Conservation (phyloP, 1,284 basidiomycete species). For the Malassezia restricta region DNA sequence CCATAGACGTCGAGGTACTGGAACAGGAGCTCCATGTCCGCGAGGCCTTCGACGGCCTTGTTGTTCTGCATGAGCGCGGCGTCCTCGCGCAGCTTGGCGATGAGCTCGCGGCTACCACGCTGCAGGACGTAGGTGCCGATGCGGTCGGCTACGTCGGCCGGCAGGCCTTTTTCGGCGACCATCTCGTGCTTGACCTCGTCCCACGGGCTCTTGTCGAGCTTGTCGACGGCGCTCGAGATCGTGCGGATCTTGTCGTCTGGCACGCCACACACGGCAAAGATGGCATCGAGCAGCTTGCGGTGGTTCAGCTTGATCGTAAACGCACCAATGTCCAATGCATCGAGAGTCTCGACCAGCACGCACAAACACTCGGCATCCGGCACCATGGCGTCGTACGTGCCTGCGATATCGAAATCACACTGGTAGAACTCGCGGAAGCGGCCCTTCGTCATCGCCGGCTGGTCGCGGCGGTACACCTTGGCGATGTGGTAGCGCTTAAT, state of each 20-base stretch:
- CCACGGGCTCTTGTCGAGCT: slow-evolving; percentile 91
- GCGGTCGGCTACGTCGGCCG: slow-evolving; percentile 70
- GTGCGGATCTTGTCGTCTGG: slow-evolving; percentile 76
- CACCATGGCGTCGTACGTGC: slow-evolving; percentile 77
- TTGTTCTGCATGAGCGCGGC: slow-evolving; percentile 58
- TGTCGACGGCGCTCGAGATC: slow-evolving; percentile 97
- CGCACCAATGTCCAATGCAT: slow-evolving; percentile 66
- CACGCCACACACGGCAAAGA: slow-evolving; percentile 93
- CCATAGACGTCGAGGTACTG: slow-evolving; percentile 69
- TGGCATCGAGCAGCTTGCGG: slow-evolving; percentile 90
- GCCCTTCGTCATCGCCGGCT: slow-evolving; percentile 93
- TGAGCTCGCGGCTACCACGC: slow-evolving; percentile 57
- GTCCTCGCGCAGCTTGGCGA: slow-evolving; percentile 64
- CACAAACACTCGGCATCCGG: slow-evolving; percentile 86
- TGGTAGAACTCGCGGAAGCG: slow-evolving; percentile 98
- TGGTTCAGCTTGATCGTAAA: slow-evolving; percentile 91
- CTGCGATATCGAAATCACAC: slow-evolving; percentile 96
- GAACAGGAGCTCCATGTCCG: slow-evolving; percentile 83
- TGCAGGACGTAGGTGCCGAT: slow-evolving; percentile 94
- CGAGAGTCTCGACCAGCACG: slow-evolving; percentile 68
- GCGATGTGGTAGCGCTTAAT: slow-evolving; percentile 93
- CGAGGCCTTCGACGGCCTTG: slow-evolving; percentile 64
- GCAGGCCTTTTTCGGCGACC: slow-evolving; percentile 86
- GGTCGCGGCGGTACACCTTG: slow-evolving; percentile 93
- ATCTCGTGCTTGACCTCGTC: slow-evolving; percentile 86